Evolutionary conservation across 176 grass and related monocot species (phyloP).

Genomic region (Musa acuminata): DNA sequence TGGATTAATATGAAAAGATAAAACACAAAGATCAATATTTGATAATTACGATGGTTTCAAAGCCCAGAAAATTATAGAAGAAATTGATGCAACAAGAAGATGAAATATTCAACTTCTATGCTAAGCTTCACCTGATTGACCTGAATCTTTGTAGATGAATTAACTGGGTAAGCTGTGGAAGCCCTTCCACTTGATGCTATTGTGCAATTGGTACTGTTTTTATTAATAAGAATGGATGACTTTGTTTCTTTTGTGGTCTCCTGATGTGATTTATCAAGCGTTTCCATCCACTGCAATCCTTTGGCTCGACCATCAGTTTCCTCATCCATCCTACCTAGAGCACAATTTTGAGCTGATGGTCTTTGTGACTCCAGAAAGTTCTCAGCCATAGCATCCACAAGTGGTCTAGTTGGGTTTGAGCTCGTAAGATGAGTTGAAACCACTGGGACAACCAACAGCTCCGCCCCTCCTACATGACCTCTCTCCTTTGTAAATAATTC

Average conservation of each 20-base stretch:
- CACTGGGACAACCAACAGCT: constrained; percentile 7
- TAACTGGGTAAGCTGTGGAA: constrained; percentile 4
- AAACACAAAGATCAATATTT: background rate
- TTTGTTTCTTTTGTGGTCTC: constrained; percentile 26
- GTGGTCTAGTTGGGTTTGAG: constrained; percentile 21
- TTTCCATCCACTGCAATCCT: constrained; percentile 27
- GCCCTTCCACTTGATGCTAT: constrained; percentile 14
- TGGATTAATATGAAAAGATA: constrained; percentile 1
- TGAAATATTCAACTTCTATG: constrained; percentile 11
- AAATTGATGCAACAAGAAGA: background rate
- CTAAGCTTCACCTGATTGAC: constrained; percentile 37
- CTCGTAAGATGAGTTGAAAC: constrained; percentile 14
- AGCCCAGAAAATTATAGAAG: background rate
- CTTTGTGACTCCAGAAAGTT: constrained; percentile 49
- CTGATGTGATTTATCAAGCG: constrained; percentile 20
- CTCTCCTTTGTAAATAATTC: background rate
- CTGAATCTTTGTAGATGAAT: constrained; percentile 24
- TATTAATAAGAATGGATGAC: constrained; percentile 12
- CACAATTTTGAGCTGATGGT: constrained; percentile 34
- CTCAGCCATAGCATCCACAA: constrained; percentile 17
- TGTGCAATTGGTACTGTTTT: constrained; percentile 26
- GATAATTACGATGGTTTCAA: background rate
- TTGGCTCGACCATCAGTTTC: constrained; percentile 35
- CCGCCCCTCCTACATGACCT: constrained; percentile 15
- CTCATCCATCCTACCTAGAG: constrained; percentile 30